Percentiles rank a stretch among this genome's conserved stretches.
Evolutionary conservation across 768 basidiomycete genomes (phyloP).

Genomic region (Mycena sanguinolenta): DNA sequence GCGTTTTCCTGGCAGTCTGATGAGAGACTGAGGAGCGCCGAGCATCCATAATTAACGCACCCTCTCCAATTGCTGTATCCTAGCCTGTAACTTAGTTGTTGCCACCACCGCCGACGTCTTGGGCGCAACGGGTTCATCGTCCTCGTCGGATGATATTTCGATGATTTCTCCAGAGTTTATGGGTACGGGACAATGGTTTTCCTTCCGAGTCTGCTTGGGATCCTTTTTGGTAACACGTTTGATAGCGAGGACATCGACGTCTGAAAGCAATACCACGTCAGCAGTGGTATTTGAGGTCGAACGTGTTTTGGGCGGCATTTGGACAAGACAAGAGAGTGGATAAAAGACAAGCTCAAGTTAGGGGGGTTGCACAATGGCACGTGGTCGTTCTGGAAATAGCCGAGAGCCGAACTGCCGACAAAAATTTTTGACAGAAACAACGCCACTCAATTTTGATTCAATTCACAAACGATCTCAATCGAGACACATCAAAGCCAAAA

Average conservation of each 20-base stretch:
- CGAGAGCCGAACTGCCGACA: too few relatives aligned
- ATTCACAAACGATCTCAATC: too few relatives aligned
- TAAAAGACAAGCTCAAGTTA: not conserved
- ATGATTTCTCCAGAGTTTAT: slow-evolving; percentile 27
- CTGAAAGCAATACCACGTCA: slow-evolving; percentile 8
- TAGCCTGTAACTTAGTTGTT: slow-evolving; percentile 24
- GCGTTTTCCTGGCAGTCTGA: slow-evolving; percentile 24
- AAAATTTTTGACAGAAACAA: too few relatives aligned
- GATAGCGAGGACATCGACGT: not conserved
- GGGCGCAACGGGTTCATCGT: slow-evolving; percentile 19
- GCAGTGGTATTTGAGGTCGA: slow-evolving; percentile 9
- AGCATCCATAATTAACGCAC: not conserved
- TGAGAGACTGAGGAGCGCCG: not conserved
- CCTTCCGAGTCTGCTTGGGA: slow-evolving; percentile 28
- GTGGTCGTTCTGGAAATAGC: too few relatives aligned
- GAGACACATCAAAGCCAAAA: too few relatives aligned
- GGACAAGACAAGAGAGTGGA: too few relatives aligned
- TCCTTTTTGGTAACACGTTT: slow-evolving; percentile 13
- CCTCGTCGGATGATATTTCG: slow-evolving; percentile 35
- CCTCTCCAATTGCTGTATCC: slow-evolving; percentile 22
- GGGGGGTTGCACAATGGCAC: too few relatives aligned
- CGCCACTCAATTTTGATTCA: too few relatives aligned
- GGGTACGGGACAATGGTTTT: slow-evolving; percentile 21
- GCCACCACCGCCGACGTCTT: not conserved
- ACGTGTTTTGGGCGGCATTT: slow-evolving; percentile 27